phyloP scores from a whole-genome alignment of 2,329 filamentous ascomycete species.

The Chaetomium sp. region DNA sequence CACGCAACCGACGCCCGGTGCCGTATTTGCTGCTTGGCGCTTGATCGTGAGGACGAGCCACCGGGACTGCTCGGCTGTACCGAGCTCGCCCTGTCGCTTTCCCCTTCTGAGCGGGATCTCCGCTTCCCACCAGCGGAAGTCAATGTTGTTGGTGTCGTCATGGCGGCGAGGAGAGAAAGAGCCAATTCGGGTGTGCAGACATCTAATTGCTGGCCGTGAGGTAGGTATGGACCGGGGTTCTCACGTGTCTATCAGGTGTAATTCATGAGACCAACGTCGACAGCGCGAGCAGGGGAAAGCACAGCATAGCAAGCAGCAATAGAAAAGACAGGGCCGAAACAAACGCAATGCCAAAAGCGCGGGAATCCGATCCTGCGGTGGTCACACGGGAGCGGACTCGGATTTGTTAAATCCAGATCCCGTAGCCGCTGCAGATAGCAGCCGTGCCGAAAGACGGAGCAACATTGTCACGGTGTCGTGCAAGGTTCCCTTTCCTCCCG shows the following conservation, averaged over 20 bases:
- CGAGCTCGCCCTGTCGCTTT: slow-evolving; percentile 27
- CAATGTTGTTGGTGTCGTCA: slow-evolving; percentile 8
- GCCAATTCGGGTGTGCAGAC: no score
- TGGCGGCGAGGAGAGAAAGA: background rate
- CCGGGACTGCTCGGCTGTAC: slow-evolving; percentile 32
- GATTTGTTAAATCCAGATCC: slow-evolving; percentile 14
- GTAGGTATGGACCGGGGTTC: background rate
- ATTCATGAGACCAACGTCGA: background rate
- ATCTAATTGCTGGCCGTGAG: no score
- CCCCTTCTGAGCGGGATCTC: slow-evolving; percentile 18
- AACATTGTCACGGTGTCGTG: slow-evolving; percentile 16
- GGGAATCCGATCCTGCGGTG: background rate
- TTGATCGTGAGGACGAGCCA: slow-evolving; percentile 21
- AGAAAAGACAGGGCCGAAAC: background rate
- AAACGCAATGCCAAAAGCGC: background rate
- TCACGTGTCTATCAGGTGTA: background rate
- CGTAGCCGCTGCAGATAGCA: slow-evolving; percentile 18
- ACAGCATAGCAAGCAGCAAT: background rate
- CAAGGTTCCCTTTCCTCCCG: no score
- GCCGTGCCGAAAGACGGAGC: slow-evolving; percentile 18
- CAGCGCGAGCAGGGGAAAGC: background rate
- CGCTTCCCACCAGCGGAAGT: slow-evolving; percentile 11
- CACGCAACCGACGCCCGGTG: slow-evolving; percentile 50
- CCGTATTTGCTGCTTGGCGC: slow-evolving; percentile 33
- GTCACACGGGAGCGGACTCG: slow-evolving; percentile 10